phyloP scores from a whole-genome alignment of 2,329 filamentous ascomycete species.

The Podosphaera xanthii region DNA sequence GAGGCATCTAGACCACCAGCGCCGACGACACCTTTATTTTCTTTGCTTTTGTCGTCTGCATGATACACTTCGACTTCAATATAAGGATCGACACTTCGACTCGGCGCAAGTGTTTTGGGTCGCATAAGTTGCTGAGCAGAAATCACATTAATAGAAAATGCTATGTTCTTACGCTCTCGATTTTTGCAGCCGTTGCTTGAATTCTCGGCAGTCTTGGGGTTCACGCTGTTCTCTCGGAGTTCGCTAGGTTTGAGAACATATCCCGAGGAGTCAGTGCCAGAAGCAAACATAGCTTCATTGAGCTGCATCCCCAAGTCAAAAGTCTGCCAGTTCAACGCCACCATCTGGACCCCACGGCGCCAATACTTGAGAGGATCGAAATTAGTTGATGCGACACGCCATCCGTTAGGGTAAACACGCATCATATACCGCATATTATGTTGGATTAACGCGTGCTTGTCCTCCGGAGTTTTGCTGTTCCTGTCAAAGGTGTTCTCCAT shows the following conservation, averaged over 20 bases:
- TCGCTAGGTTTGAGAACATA: conserved; percentile 86
- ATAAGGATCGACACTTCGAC: conserved; percentile 69
- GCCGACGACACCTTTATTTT: conserved; percentile 47
- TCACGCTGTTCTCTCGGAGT: conserved; percentile 47
- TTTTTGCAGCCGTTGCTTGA: conserved; percentile 33
- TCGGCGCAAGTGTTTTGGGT: conserved; percentile 46
- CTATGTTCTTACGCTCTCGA: conserved; percentile 59
- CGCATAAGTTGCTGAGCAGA: conserved; percentile 89
- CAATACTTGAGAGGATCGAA: conserved; percentile 88
- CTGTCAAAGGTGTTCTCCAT: conserved; percentile 73
- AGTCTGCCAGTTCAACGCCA: conserved; percentile 93
- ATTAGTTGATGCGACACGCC: conserved; percentile 69
- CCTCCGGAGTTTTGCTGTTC: conserved; percentile 51
- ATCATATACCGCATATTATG: conserved; percentile 87
- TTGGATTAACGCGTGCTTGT: conserved; percentile 56
- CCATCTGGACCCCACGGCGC: conserved; percentile 94
- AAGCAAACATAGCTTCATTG: conserved; percentile 94
- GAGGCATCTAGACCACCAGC: conserved; percentile 44
- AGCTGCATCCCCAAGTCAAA: conserved; percentile 90
- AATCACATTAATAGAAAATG: conserved; percentile 69
- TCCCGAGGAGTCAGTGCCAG: conserved; percentile 63
- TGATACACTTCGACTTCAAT: conserved; percentile 89
- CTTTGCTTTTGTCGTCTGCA: conserved; percentile 81
- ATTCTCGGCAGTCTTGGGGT: conserved; percentile 26
- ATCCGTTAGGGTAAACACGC: conserved; percentile 75